phyloP scores from a whole-genome alignment of 345 rosid genomes.

The Eucalyptus curtisii region DNA sequence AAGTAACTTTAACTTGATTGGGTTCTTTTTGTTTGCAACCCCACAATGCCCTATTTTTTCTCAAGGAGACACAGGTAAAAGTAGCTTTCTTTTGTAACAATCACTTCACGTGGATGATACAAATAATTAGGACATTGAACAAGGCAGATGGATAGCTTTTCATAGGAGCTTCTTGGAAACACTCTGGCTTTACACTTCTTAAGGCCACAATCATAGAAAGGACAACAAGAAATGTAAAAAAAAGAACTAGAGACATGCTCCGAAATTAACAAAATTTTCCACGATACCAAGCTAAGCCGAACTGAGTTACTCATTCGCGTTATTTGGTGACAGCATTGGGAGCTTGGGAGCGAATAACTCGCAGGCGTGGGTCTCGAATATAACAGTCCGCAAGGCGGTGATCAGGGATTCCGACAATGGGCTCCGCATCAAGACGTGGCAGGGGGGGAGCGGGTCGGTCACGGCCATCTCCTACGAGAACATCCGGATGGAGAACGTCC shows the following conservation, averaged over 20 bases:
- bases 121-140: neutral
- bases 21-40: neutral
- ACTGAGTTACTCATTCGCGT: neutral
- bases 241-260: neutral
- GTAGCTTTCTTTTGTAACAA: neutral
- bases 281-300: neutral
- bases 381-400: conserved; percentile 48
- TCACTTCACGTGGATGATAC: neutral
- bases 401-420: conserved; percentile 91
- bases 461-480: conserved; percentile 54
- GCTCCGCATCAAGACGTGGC: conserved; percentile 90
- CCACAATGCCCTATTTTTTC: neutral
- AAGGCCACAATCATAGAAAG: neutral
- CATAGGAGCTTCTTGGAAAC: neutral
- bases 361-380: conserved; percentile 82
- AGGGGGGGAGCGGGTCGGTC: conserved; percentile 76
- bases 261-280: neutral
- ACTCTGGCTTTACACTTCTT: neutral
- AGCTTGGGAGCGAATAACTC: conserved; percentile 90
- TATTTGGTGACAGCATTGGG: conserved; percentile 49
- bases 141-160: neutral
- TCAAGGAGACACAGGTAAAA: neutral
- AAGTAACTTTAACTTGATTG: neutral
- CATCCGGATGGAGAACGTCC: conserved; percentile 87
- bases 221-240: neutral